Conservation (phyloP, 495 filamentous ascomycete genomes). For the Physcia stellaris region DNA sequence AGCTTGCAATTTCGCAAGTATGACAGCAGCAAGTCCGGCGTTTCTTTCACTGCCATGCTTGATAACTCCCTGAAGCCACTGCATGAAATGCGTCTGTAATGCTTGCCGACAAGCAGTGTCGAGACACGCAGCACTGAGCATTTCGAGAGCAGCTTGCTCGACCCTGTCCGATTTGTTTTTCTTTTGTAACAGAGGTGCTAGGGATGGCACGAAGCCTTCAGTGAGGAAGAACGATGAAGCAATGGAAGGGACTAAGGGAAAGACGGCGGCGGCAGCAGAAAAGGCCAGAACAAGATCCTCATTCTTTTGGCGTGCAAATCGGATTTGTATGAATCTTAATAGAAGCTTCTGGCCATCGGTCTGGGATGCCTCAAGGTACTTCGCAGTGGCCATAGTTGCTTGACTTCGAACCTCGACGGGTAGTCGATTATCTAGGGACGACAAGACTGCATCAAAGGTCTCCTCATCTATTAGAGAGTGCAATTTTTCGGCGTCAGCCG, state of each 20-base stretch:
- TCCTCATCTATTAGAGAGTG: conserved; percentile 61
- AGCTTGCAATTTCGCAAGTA: conserved; percentile 58
- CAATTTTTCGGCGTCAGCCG: conserved; percentile 42
- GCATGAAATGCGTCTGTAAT: conserved; percentile 63
- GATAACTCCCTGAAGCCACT: conserved; percentile 71
- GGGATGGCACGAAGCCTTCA: conserved; percentile 59
- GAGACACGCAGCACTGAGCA: conserved; percentile 83
- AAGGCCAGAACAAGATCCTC: conserved; percentile 63
- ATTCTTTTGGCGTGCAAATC: conserved; percentile 35
- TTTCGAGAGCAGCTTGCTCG: conserved; percentile 68
- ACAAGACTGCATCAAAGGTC: conserved; percentile 63
- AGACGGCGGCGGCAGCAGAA: conserved; percentile 74
- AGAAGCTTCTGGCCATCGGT: conserved; percentile 52
- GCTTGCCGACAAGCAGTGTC: conserved; percentile 63
- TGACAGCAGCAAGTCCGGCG: conserved; percentile 66
- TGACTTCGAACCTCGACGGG: conserved; percentile 53
- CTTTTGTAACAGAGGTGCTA: conserved; percentile 57
- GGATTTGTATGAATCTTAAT: conserved; percentile 47
- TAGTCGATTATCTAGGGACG: conserved; percentile 64
- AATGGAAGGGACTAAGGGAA: conserved; percentile 63
- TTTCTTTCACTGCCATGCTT: conserved; percentile 49
- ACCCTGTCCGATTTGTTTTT: conserved; percentile 65
- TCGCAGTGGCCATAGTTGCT: conserved; percentile 60
- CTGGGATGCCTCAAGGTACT: conserved; percentile 64
- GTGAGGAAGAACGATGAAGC: conserved; percentile 66